These are phyloP conservation scores for Fusarium stilboides DNA, from an alignment of 2,329 filamentous ascomycete genomes.

Conservation along the genomic window DNA sequence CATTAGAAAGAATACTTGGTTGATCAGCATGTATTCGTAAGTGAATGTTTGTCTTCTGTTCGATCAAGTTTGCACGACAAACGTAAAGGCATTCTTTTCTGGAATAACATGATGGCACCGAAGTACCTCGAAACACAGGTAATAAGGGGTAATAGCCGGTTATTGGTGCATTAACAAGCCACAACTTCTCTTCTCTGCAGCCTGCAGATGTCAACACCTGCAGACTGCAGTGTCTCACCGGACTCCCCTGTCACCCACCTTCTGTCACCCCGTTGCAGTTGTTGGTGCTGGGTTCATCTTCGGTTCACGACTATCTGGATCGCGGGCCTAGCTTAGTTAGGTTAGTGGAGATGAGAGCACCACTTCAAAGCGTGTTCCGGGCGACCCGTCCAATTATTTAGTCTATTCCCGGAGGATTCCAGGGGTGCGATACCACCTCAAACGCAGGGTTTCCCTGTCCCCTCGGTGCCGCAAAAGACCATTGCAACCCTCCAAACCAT, in stretches of 20 bases:
- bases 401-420: background rate
- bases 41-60: too few relatives aligned
- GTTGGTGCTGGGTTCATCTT: conserved; percentile 25
- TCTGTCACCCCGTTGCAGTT: conserved; percentile 3
- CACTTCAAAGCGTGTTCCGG: too few relatives aligned
- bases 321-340: too few relatives aligned
- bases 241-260: background rate
- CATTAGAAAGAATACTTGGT: too few relatives aligned
- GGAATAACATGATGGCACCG: background rate
- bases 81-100: background rate
- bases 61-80: too few relatives aligned
- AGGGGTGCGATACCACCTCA: conserved; percentile 1
- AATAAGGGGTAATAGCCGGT: background rate
- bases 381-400: background rate
- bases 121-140: background rate
- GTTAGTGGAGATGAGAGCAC: too few relatives aligned
- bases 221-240: conserved; percentile 10
- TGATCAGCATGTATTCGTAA: too few relatives aligned
- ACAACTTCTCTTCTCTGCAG: background rate
- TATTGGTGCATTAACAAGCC: conserved; percentile 30
- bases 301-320: background rate
- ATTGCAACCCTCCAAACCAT: background rate
- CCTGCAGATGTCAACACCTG: conserved; percentile 14
- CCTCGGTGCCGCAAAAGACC: background rate
- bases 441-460: background rate